These are phyloP conservation scores for Corynascus novoguineensis DNA, from an alignment of 495 filamentous ascomycete species.

Conservation along the genomic window DNA sequence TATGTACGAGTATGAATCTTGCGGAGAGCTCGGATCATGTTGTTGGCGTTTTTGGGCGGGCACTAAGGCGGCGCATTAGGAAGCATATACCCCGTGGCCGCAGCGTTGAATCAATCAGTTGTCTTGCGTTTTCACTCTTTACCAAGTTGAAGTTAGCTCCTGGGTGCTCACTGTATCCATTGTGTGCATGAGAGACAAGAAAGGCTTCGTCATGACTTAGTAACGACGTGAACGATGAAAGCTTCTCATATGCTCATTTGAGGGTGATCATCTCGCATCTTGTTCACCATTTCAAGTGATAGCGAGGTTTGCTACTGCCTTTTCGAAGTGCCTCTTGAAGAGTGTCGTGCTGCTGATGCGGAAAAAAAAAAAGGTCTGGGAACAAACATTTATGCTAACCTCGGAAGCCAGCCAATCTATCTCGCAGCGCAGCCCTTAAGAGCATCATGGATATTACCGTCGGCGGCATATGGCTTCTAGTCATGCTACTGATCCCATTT, in stretches of 20 bases:
- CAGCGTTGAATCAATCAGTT: not conserved
- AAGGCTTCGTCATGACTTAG: too few species aligned
- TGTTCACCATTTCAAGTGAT: too few species aligned
- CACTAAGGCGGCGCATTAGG: not conserved
- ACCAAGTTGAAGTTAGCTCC: not conserved
- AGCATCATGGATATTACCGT: slow-evolving; percentile 20
- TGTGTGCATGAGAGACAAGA: too few species aligned
- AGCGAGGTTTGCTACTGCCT: too few species aligned
- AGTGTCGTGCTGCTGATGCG: too few species aligned
- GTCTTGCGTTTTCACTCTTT: not conserved
- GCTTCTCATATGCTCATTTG: too few species aligned
- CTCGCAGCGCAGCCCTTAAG: slow-evolving; percentile 16
- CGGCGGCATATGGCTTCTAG: slow-evolving; percentile 10
- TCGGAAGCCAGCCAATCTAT: slow-evolving; percentile 6
- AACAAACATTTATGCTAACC: slow-evolving; percentile 34
- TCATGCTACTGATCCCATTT: slow-evolving; percentile 22
- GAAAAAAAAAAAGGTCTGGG: too few species aligned
- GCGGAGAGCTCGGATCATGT: not conserved
- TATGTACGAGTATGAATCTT: not conserved
- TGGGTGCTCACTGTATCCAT: too few species aligned
- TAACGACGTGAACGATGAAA: too few species aligned
- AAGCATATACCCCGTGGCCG: slow-evolving; percentile 5
- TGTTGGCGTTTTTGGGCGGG: not conserved
- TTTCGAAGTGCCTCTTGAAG: slow-evolving; percentile 17
- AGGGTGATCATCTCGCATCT: too few species aligned